Evolutionary conservation across 2,329 filamentous ascomycete genomes (phyloP).

Genomic region (Apiospora sp.): DNA sequence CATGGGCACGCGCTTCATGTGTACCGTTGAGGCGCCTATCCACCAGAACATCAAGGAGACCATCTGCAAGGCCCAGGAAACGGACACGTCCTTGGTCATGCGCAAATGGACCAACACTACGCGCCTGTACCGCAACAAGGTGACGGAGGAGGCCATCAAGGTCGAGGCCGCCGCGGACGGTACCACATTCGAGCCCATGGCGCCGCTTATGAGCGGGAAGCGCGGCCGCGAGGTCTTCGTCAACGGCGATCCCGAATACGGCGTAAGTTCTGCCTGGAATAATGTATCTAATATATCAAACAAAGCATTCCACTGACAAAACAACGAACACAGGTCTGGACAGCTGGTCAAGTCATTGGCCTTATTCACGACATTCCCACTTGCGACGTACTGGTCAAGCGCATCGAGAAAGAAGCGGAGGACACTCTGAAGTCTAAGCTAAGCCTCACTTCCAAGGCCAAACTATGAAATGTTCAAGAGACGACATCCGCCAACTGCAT

Average conservation of each 20-base stretch:
- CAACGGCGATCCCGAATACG: slow-evolving; percentile 89
- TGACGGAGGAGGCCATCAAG: slow-evolving; percentile 79
- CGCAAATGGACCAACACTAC: slow-evolving; percentile 93
- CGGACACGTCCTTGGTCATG: slow-evolving; percentile 88
- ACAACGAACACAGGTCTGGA: slow-evolving; percentile 79
- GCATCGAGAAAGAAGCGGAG: slow-evolving; percentile 82
- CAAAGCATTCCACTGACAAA: slow-evolving; percentile 29
- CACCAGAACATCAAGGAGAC: slow-evolving; percentile 93
- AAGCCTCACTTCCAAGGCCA: slow-evolving; percentile 64
- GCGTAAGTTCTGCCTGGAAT: slow-evolving; percentile 66
- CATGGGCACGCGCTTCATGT: slow-evolving; percentile 99
- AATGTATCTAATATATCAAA: background rate
- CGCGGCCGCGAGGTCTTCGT: slow-evolving; percentile 90
- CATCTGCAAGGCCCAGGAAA: slow-evolving; percentile 89
- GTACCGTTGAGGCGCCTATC: slow-evolving; percentile 90
- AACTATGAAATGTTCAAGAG: slow-evolving; percentile 54
- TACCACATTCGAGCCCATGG: slow-evolving; percentile 90
- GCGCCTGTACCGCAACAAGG: slow-evolving; percentile 89
- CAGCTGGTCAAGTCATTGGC: slow-evolving; percentile 93
- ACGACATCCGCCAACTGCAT: background rate
- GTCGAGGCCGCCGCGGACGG: slow-evolving; percentile 83
- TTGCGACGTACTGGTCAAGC: slow-evolving; percentile 71
- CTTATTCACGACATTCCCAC: slow-evolving; percentile 85
- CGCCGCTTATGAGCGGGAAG: slow-evolving; percentile 87
- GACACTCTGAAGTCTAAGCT: slow-evolving; percentile 68